phyloP scores from a whole-genome alignment of 192 early-diverging fungal species.

The Gonapodya prolifera region DNA sequence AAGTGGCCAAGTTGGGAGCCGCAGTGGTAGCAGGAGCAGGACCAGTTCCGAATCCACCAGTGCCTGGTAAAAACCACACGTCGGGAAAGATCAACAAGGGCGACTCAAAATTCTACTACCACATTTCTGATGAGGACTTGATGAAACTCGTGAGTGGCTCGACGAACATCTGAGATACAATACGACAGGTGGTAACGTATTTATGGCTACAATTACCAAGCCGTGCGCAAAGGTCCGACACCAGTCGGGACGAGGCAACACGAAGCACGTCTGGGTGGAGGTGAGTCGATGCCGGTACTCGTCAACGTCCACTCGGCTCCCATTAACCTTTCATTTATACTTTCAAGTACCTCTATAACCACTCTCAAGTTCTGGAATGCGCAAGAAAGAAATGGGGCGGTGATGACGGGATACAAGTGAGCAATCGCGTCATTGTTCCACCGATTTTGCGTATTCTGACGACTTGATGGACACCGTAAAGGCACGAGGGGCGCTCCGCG shows the following conservation, averaged over 20 bases:
- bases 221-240: not conserved
- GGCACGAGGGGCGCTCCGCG: no score
- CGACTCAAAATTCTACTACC: not conserved
- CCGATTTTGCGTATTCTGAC: no score
- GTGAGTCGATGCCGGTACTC: no score
- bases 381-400: no score
- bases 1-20: not conserved
- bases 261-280: not conserved
- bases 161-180: not conserved
- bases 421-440: no score
- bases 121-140: not conserved
- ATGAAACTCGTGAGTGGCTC: not conserved
- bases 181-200: not conserved
- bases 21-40: not conserved
- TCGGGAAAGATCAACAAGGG: not conserved
- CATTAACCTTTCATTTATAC: no score
- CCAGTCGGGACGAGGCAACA: not conserved
- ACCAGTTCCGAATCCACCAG: not conserved
- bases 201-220: not conserved
- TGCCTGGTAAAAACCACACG: not conserved
- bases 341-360: no score
- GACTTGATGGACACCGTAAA: no score
- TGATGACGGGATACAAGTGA: no score
- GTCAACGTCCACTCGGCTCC: no score
- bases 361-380: no score